Evolutionary conservation across 192 early-diverging fungal species (phyloP).

Genomic region (Lobosporangium transversale): DNA sequence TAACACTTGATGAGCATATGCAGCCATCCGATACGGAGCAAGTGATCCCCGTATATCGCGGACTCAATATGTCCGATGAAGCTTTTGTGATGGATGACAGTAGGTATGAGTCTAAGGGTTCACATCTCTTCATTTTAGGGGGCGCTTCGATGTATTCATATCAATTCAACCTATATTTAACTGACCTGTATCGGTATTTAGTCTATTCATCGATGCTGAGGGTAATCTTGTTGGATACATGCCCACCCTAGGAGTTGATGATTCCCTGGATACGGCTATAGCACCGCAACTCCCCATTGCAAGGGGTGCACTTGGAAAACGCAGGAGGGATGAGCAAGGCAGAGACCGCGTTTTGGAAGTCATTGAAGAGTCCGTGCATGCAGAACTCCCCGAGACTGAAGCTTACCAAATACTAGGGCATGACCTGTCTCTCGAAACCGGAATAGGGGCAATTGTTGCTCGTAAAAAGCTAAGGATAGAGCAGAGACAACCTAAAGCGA

Average conservation of each 20-base stretch:
- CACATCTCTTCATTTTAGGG: no score
- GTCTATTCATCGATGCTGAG: constrained; percentile 31
- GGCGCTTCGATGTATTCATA: no score
- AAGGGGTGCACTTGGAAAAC: constrained; percentile 3
- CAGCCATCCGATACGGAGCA: background rate
- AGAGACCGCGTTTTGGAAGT: background rate
- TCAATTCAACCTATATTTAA: background rate
- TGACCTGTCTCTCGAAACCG: background rate
- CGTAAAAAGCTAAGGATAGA: background rate
- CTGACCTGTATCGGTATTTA: background rate
- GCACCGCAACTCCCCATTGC: background rate
- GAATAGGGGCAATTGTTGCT: background rate
- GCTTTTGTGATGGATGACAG: constrained; percentile 18
- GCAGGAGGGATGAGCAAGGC: background rate
- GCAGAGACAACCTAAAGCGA: background rate
- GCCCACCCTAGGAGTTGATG: constrained; percentile 6
- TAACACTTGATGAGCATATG: constrained; percentile 25
- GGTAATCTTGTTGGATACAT: constrained; percentile 28
- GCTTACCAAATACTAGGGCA: background rate
- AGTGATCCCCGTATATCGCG: no score
- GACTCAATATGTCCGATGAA: constrained; percentile 5
- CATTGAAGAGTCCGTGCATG: background rate
- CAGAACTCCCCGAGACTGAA: background rate
- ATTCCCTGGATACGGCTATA: background rate
- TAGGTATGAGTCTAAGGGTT: constrained; percentile 17